Conservation (phyloP, 2,329 filamentous ascomycete species). For the Metarhizium sp. region DNA sequence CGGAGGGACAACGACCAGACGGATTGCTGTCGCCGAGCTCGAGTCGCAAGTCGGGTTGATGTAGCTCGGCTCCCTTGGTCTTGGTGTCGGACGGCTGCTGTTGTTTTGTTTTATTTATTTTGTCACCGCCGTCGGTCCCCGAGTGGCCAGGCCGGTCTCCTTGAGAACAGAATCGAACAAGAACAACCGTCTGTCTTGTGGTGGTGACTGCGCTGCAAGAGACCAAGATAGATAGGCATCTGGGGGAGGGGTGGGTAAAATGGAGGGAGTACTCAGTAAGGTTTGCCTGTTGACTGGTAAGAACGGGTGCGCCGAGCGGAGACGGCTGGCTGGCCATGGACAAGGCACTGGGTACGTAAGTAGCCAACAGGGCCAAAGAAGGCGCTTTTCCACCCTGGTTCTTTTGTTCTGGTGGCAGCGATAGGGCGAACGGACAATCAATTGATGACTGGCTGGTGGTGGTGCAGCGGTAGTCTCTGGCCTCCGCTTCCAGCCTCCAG, state of each 20-base stretch:
- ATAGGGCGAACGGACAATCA: not conserved
- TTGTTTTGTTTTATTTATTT: not conserved
- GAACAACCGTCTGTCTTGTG: not conserved
- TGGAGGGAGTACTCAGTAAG: not conserved
- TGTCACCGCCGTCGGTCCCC: not conserved
- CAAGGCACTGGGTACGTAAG: no score
- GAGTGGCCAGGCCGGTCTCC: not conserved
- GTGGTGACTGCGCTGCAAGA: not conserved
- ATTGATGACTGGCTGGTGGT: no score
- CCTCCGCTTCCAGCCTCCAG: no score
- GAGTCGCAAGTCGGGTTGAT: not conserved
- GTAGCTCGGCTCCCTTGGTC: not conserved
- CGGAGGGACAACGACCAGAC: not conserved
- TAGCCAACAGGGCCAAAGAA: not conserved
- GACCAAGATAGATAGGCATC: not conserved
- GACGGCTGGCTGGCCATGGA: no score
- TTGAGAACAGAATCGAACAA: not conserved
- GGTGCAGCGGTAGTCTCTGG: no score
- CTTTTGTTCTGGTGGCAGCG: constrained; percentile 1
- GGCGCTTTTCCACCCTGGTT: not conserved
- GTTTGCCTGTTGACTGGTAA: not conserved
- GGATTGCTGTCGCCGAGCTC: not conserved
- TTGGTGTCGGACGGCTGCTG: not conserved
- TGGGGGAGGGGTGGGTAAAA: constrained; percentile 1
- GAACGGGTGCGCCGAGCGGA: no score